Evolutionary conservation across 148 eudicot genomes (phyloP).

Genomic region (Tetragonia tetragonoides): DNA sequence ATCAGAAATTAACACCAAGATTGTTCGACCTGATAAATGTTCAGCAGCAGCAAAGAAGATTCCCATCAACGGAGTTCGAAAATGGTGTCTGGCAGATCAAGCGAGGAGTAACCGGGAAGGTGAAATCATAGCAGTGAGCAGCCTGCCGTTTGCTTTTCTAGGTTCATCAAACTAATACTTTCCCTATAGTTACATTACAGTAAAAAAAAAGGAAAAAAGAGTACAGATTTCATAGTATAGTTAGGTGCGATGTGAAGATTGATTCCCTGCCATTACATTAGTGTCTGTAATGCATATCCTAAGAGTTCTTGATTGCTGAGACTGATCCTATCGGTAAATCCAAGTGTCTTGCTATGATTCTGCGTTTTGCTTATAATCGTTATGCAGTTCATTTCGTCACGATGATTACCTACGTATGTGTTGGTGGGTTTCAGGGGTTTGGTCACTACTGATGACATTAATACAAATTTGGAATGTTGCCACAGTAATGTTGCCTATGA

Average conservation of each 20-base stretch:
- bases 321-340: neutral
- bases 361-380: neutral
- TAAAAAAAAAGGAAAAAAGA: neutral
- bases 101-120: constrained; percentile 66
- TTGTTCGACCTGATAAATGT: constrained; percentile 53
- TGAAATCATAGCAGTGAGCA: constrained; percentile 50
- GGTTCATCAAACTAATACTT: constrained; percentile 10
- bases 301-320: constrained; percentile 3
- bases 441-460: no score
- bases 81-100: constrained; percentile 60
- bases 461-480: no score
- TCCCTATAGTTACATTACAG: constrained; percentile 15
- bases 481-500: no score
- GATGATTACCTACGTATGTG: neutral
- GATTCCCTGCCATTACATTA: constrained; percentile 2
- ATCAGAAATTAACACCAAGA: constrained; percentile 56
- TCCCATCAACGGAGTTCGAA: constrained; percentile 54
- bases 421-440: no score
- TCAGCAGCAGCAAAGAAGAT: constrained; percentile 73
- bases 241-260: constrained; percentile 10
- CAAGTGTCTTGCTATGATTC: neutral
- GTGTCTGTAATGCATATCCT: constrained; percentile 22
- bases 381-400: neutral
- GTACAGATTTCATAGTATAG: constrained; percentile 23
- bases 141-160: neutral